Evolutionary conservation across 2,329 filamentous ascomycete species (phyloP).

Genomic region (Sphaceloma murrayae): DNA sequence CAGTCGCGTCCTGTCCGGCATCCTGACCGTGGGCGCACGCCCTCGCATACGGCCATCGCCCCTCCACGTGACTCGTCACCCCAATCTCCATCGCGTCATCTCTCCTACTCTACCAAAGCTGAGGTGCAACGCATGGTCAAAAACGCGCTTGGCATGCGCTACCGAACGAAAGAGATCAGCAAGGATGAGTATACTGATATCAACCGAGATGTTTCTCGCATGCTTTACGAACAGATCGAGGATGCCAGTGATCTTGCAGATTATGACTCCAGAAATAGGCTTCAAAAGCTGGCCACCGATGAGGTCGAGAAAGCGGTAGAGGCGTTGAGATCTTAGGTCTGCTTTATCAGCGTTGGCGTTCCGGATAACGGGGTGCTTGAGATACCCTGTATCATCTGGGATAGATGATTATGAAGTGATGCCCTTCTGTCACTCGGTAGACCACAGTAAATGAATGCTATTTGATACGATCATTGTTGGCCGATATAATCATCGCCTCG

Average conservation of each 20-base stretch:
- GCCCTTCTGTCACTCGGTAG: no score
- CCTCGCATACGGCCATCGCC: conserved; percentile 67
- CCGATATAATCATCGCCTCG: no score
- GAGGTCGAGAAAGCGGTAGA: conserved; percentile 70
- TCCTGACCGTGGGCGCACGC: neutral
- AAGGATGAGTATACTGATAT: conserved; percentile 88
- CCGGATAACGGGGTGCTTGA: neutral
- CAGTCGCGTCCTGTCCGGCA: conserved; percentile 31
- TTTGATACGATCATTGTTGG: no score
- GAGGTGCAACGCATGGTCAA: conserved; percentile 85
- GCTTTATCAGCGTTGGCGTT: conserved; percentile 16
- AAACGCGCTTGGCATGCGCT: conserved; percentile 69
- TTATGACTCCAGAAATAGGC: conserved; percentile 55
- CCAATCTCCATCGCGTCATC: conserved; percentile 31
- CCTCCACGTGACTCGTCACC: conserved; percentile 39
- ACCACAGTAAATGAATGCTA: no score
- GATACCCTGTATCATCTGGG: neutral
- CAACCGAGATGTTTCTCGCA: conserved; percentile 79
- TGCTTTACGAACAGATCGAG: conserved; percentile 64
- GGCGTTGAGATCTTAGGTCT: conserved; percentile 1
- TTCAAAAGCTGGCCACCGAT: conserved; percentile 65
- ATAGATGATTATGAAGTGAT: no score
- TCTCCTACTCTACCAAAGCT: conserved; percentile 76
- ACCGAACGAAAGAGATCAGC: conserved; percentile 66
- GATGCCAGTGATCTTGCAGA: conserved; percentile 47